Conservation (phyloP, 371 early-diverging fungal genomes). For the Mortierella sp. region DNA sequence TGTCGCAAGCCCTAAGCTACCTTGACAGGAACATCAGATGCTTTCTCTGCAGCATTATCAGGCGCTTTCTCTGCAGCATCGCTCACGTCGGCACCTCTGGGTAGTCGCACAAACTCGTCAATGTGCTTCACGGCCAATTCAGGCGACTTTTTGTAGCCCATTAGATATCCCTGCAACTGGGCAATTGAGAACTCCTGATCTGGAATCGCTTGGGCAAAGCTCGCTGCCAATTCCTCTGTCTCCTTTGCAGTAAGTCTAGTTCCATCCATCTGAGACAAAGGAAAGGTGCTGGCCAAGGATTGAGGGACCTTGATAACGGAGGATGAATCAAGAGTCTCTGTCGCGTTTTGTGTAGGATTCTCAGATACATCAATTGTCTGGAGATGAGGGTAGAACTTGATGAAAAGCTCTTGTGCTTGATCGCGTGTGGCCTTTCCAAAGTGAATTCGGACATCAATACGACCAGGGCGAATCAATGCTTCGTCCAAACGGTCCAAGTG, state of each 20-base stretch:
- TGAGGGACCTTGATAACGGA: neutral
- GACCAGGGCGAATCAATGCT: constrained; percentile 96
- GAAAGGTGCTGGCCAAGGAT: too few relatives aligned
- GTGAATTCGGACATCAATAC: constrained; percentile 90
- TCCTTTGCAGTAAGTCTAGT: constrained; percentile 5
- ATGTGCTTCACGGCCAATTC: constrained; percentile 56
- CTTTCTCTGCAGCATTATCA: too few relatives aligned
- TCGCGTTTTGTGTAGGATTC: neutral
- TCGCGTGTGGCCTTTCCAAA: constrained; percentile 82
- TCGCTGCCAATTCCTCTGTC: constrained; percentile 51
- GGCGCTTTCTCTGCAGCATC: constrained; percentile 9
- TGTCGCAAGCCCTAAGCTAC: too few relatives aligned
- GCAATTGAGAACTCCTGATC: constrained; percentile 68
- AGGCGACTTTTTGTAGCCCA: constrained; percentile 64
- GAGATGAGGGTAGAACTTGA: constrained; percentile 56
- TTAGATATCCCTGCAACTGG: constrained; percentile 68
- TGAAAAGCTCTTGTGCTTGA: constrained; percentile 74
- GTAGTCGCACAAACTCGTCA: constrained; percentile 52
- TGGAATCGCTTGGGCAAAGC: constrained; percentile 64
- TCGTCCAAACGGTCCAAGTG: constrained; percentile 94
- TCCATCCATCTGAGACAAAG: neutral
- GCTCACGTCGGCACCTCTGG: constrained; percentile 45
- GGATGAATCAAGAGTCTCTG: too few relatives aligned
- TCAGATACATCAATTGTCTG: constrained; percentile 17
- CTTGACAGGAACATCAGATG: too few relatives aligned